Conservation (phyloP, 331 rosid genomes). For the Acacia concinna region DNA sequence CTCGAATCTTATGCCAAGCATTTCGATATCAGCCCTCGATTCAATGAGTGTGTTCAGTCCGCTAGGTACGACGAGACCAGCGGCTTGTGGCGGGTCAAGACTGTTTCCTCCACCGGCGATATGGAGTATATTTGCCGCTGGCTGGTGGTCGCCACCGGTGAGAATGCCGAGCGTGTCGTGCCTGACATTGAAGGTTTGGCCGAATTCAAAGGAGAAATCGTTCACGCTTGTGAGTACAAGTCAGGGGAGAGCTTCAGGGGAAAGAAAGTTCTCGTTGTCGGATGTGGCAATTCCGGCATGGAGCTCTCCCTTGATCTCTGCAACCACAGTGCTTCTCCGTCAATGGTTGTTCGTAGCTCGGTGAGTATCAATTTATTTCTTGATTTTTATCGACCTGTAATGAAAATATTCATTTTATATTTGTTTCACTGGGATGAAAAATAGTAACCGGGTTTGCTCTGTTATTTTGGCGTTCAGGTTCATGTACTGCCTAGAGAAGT, state of each 20-base stretch:
- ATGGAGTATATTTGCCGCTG: slow-evolving; percentile 80
- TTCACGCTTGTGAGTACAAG: slow-evolving; percentile 78
- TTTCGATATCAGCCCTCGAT: slow-evolving; percentile 78
- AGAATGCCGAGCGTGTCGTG: slow-evolving; percentile 80
- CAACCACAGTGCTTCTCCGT: slow-evolving; percentile 83
- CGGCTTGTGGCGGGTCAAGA: slow-evolving; percentile 80
- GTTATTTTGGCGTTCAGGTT: slow-evolving; percentile 52
- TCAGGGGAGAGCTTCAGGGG: slow-evolving; percentile 76
- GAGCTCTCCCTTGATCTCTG: slow-evolving; percentile 89
- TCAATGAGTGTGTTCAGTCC: slow-evolving; percentile 72
- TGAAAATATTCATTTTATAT: background rate
- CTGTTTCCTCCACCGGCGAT: slow-evolving; percentile 49
- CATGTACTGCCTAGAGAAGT: slow-evolving; percentile 86
- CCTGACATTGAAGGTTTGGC: slow-evolving; percentile 73
- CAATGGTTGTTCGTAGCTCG: slow-evolving; percentile 81
- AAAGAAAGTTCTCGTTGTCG: slow-evolving; percentile 89
- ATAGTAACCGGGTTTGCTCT: slow-evolving; percentile 36
- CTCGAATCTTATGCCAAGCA: slow-evolving; percentile 69
- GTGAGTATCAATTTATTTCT: slow-evolving; percentile 35
- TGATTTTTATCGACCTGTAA: background rate
- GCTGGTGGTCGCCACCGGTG: slow-evolving; percentile 96
- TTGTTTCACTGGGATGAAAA: background rate
- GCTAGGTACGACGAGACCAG: slow-evolving; percentile 79
- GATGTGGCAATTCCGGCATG: slow-evolving; percentile 98
- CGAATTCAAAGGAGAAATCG: slow-evolving; percentile 63